A percentile compares a stretch with the other conserved stretches of the same genome.
These are phyloP conservation scores for Spergularia bocconei DNA, from an alignment of 148 eudicot species.

Conservation along the genomic window DNA sequence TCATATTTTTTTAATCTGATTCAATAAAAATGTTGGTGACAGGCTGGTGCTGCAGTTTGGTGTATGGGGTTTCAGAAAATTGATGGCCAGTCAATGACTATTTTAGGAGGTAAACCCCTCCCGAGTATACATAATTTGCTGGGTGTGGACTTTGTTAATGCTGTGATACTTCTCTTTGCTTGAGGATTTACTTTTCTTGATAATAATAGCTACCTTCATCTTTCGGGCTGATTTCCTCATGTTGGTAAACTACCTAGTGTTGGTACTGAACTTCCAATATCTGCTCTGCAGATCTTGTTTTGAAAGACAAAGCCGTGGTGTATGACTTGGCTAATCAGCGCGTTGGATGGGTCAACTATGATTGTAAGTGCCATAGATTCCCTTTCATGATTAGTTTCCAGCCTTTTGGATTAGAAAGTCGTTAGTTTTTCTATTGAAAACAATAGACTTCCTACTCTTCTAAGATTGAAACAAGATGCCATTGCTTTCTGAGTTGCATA, in stretches of 20 bases:
- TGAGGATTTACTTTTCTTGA: not conserved
- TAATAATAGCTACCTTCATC: not conserved
- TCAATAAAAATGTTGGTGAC: slow-evolving; percentile 10
- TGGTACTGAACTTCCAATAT: not conserved
- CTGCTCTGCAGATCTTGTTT: slow-evolving; percentile 64
- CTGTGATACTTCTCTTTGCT: not conserved
- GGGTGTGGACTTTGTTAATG: not conserved
- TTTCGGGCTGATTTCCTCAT: not conserved
- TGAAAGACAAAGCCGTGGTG: slow-evolving; percentile 81
- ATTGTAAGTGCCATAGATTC: slow-evolving; percentile 57
- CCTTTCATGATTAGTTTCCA: not conserved
- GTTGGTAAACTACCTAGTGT: not conserved
- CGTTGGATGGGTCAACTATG: slow-evolving; percentile 91
- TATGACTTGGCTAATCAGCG: slow-evolving; percentile 88
- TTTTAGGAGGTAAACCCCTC: slow-evolving; percentile 70
- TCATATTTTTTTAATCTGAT: not conserved
- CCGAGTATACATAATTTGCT: not conserved
- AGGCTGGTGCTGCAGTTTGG: slow-evolving; percentile 89
- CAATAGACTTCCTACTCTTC: not conserved
- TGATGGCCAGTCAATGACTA: slow-evolving; percentile 72
- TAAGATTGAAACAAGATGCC: not conserved
- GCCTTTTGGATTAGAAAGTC: not conserved
- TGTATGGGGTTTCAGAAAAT: slow-evolving; percentile 94
- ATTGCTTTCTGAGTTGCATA: not conserved
- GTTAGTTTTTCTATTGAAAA: not conserved